Percentiles rank a stretch among this genome's conserved stretches.
Evolutionary conservation across 805 yeast species (phyloP).

Genomic region (Cyberlindnera maclurae): DNA sequence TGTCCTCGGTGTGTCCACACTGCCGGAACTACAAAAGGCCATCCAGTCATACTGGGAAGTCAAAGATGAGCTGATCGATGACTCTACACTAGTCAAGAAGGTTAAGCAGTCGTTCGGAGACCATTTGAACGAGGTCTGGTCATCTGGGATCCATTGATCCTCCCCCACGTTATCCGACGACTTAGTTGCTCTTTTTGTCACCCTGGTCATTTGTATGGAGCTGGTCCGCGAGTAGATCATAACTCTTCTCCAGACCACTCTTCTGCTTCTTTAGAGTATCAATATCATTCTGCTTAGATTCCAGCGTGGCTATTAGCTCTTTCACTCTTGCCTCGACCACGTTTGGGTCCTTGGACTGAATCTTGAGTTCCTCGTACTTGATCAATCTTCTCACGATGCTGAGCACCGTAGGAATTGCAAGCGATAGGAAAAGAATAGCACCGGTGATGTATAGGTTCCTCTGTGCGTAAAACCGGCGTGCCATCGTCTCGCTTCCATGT

Average conservation of each 20-base stretch:
- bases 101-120: constrained; percentile 46
- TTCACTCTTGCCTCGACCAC: constrained; percentile 11
- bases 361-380: constrained; percentile 33
- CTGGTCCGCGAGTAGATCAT: constrained; percentile 34
- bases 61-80: constrained; percentile 23
- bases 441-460: constrained; percentile 59
- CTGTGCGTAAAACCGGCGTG: constrained; percentile 55
- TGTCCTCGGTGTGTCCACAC: constrained; percentile 69
- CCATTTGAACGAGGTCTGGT: constrained; percentile 64
- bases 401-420: constrained; percentile 49
- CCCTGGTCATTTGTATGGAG: constrained; percentile 5
- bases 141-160: constrained; percentile 32
- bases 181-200: constrained; percentile 24
- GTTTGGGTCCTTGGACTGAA: constrained; percentile 12
- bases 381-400: constrained; percentile 47
- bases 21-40: constrained; percentile 60
- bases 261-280: constrained; percentile 44
- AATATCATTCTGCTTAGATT: constrained; percentile 36
- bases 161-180: not conserved
- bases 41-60: constrained; percentile 48
- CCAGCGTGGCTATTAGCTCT: constrained; percentile 31
- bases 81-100: constrained; percentile 26
- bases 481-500: constrained; percentile 43
- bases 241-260: constrained; percentile 41
- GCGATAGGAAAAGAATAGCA: constrained; percentile 47